Conservation (phyloP, 2,329 filamentous ascomycete species). For the Herpomyces periplanetae region DNA sequence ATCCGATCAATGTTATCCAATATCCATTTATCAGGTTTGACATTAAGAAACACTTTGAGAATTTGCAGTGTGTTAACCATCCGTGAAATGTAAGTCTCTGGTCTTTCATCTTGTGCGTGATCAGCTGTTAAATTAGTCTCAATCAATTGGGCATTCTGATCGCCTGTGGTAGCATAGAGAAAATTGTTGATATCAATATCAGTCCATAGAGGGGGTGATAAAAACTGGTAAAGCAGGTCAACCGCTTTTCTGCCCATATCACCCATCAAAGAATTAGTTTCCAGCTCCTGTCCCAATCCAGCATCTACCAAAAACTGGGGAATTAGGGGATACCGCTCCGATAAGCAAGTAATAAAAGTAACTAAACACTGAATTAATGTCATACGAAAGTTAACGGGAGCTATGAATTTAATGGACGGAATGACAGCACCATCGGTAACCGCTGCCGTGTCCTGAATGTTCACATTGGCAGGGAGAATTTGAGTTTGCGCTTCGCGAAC, state of each 20-base stretch:
- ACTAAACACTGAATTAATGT: conserved; percentile 81
- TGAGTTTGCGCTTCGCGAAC: conserved; percentile 29
- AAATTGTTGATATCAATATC: conserved; percentile 51
- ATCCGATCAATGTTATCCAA: conserved; percentile 31
- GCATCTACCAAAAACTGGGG: no score
- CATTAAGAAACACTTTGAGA: conserved; percentile 50
- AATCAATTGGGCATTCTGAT: no score
- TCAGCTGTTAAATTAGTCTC: conserved; percentile 53
- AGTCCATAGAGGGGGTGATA: conserved; percentile 60
- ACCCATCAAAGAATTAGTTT: conserved; percentile 13
- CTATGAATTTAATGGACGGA: conserved; percentile 21
- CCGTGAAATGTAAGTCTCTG: conserved; percentile 26
- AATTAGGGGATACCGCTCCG: conserved; percentile 50
- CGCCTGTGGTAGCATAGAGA: conserved; percentile 54
- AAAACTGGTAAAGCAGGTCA: conserved; percentile 35
- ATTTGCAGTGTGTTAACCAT: conserved; percentile 85
- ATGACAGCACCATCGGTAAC: conserved; percentile 14
- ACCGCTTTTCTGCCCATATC: conserved; percentile 64
- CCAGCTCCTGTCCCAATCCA: no score
- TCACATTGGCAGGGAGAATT: conserved; percentile 14
- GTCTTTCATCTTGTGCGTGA: conserved; percentile 11
- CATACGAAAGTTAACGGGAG: conserved; percentile 17
- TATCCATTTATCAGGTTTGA: conserved; percentile 68
- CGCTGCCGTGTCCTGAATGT: conserved; percentile 9
- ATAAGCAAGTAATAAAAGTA: conserved; percentile 62